A percentile compares a stretch with the other conserved stretches of the same genome.
Evolutionary conservation across 805 yeast species (phyloP).

Genomic region (Metschnikowia vanudenii): DNA sequence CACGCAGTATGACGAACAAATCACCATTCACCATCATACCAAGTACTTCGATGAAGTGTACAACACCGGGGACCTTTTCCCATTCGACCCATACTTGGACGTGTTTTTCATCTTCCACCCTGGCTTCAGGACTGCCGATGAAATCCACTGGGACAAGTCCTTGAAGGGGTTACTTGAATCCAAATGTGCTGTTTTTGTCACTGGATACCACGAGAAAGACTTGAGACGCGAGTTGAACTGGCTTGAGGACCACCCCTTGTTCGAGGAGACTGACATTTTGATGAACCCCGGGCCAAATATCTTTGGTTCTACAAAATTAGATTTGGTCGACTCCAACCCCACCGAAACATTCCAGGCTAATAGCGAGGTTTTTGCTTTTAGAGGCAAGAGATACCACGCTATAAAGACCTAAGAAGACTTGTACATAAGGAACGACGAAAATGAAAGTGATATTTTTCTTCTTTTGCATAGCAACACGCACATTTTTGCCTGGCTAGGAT

Average conservation of each 20-base stretch:
- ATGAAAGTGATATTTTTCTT: constrained; percentile 1
- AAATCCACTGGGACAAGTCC: constrained; percentile 79
- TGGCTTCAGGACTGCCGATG: constrained; percentile 81
- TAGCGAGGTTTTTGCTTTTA: constrained; percentile 83
- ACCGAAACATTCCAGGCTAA: constrained; percentile 92
- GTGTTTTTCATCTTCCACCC: constrained; percentile 94
- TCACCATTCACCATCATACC: constrained; percentile 80
- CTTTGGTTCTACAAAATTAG: constrained; percentile 90
- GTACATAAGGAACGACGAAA: constrained; percentile 9
- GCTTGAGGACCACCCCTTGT: constrained; percentile 58
- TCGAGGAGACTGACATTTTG: constrained; percentile 75
- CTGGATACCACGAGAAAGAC: constrained; percentile 84
- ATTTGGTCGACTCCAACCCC: constrained; percentile 86
- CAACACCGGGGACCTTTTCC: constrained; percentile 92
- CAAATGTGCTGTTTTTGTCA: constrained; percentile 87
- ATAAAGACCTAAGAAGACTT: constrained; percentile 27
- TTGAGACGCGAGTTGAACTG: constrained; percentile 66
- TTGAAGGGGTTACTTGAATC: constrained; percentile 86
- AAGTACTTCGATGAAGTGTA: constrained; percentile 89
- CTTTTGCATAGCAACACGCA: background rate
- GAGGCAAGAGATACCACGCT: constrained; percentile 97
- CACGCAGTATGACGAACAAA: constrained; percentile 68
- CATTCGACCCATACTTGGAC: constrained; percentile 96
- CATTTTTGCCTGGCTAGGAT: background rate
- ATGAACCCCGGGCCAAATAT: constrained; percentile 70